Evolutionary conservation across 768 basidiomycete genomes (phyloP), one percentile per base, ranked within the genome.

Genomic region (Gymnopilus junonius): DNA sequence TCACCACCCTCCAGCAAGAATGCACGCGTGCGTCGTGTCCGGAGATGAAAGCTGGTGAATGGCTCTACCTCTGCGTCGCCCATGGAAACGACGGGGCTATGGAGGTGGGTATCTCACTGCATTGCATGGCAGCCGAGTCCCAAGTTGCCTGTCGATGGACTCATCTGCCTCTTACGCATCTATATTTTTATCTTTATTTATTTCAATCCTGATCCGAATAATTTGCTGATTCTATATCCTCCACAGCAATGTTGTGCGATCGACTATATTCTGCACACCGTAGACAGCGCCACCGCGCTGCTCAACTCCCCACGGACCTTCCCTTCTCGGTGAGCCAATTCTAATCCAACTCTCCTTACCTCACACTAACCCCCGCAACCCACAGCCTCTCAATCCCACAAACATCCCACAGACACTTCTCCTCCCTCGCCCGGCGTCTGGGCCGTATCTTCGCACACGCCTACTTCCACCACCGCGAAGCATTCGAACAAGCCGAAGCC

Each of bases 21-120:
- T 99, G 96, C 73, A 93, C 90, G 12, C 87, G 93, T 39, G 77
- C 83, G 35, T 86, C 90, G 10, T 99, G 97, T 80, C 94, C 95
- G 1, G 91, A 97, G 77, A 99, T 99, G 97, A 96, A 96, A 75
- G 95, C 96, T n/a, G 94, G 93, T 59, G 94, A 98, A 80, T 98
- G 97, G 97, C 83, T 94, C 29, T 99, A 97, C 76, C 79, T 98
- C 6, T 99, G 97, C 68, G 95, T 96, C 39, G 96, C 95, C 0
- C 95, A 98, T 75, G 94, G 93, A 21, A 93, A 89, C 70, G 92
- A 93, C 61, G 90, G 90, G 10, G 86, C 89, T 54, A 91, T 93
- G 87, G 93, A 94, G 86, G 93, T 92, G 68, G 48, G 84, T 70
- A n/a, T n/a, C n/a, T n/a, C n/a, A n/a, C n/a, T n/a, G n/a, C n/a